phyloP scores from a whole-genome alignment of 2,329 filamentous ascomycete species.

The Colletotrichum sp. region DNA sequence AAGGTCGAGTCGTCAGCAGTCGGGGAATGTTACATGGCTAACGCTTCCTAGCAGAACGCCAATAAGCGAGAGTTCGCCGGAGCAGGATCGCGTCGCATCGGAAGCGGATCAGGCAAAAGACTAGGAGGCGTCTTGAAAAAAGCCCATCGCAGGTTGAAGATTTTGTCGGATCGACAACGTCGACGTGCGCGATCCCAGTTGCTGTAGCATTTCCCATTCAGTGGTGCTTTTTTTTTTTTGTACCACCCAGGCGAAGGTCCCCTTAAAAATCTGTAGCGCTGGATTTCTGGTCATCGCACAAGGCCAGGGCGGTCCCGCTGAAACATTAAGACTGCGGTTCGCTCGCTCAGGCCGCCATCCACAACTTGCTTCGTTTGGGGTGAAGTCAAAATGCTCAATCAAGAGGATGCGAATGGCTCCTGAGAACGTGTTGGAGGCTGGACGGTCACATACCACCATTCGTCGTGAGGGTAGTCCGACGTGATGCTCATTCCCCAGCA shows the following conservation, averaged over 20 bases:
- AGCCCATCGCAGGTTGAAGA: neutral
- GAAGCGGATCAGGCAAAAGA: neutral
- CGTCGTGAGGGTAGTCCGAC: neutral
- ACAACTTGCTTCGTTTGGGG: conserved; percentile 3
- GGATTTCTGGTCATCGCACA: neutral
- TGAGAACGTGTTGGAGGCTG: neutral
- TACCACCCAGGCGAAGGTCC: neutral
- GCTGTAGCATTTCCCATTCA: neutral
- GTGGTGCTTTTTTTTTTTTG: neutral
- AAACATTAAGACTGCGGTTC: conserved; percentile 13
- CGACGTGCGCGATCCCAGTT: neutral
- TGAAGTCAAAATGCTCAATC: conserved; percentile 2
- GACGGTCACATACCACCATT: neutral
- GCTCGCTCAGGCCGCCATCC: conserved; percentile 17
- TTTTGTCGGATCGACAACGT: neutral
- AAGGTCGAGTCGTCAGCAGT: conserved; percentile 3
- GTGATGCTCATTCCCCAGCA: neutral
- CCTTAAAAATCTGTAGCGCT: neutral
- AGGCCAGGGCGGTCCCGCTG: conserved; percentile 1
- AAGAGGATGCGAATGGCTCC: neutral
- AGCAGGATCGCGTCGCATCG: neutral
- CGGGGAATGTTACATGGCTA: neutral
- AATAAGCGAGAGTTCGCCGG: neutral
- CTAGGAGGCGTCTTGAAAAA: neutral
- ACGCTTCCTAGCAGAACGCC: neutral